Conservation (phyloP, 495 filamentous ascomycete genomes). For the Aspergillus sclerotioniger region DNA sequence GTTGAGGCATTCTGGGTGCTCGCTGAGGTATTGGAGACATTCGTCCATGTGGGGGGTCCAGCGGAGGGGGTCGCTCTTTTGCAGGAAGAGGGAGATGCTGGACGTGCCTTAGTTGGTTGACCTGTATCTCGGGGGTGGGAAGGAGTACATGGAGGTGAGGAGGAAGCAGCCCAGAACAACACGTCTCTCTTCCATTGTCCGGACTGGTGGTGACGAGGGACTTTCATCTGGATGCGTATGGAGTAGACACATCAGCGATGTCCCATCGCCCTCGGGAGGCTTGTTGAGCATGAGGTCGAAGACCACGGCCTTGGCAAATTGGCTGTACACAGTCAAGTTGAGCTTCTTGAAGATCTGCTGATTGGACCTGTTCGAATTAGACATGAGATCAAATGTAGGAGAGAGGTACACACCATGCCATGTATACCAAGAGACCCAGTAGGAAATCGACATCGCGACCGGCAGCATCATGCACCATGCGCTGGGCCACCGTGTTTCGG, state of each 20-base stretch:
- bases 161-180: background rate
- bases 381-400: background rate
- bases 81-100: slow-evolving; percentile 1
- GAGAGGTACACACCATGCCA: background rate
- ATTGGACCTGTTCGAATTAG: background rate
- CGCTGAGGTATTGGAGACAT: background rate
- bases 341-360: slow-evolving; percentile 2
- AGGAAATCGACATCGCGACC: slow-evolving; percentile 4
- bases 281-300: slow-evolving; percentile 1
- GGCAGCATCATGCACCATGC: background rate
- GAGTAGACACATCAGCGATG: background rate
- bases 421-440: background rate
- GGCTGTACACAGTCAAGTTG: background rate
- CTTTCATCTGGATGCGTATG: background rate
- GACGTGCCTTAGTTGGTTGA: background rate
- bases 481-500: background rate
- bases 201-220: background rate
- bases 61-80: background rate
- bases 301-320: background rate
- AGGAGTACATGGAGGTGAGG: background rate
- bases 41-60: slow-evolving; percentile 2
- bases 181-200: background rate
- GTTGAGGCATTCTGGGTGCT: background rate
- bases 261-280: background rate
- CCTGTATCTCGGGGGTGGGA: too few species aligned